Evolutionary conservation across 2,329 filamentous ascomycete species (phyloP), one percentile per base, ranked within the genome.

Genomic region (Ceratocystis smalleyi): DNA sequence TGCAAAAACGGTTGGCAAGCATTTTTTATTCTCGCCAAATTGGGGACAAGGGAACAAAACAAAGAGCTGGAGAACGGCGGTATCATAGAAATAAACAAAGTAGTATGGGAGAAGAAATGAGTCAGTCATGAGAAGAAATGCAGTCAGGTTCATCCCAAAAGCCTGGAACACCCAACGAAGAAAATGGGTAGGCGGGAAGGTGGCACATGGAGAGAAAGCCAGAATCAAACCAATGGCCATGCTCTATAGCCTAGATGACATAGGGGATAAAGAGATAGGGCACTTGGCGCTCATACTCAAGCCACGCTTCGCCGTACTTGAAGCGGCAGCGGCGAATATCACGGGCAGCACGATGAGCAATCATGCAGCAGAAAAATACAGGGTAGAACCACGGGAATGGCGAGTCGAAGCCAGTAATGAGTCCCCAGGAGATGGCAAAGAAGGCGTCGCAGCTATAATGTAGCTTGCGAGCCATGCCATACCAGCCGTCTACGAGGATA

Each of bases 361-460:
- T 94, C 89, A 94, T 94, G 69, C 77, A 76, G 43, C 78, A 78
- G 73, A 95, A 95, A 79, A 95, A 95, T 57, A 89, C 73, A 0
- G 89, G 87, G 71, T 95, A 94, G 75, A 95, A 95, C 89, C 89
- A 95, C 0, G 90, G 90, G 75, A 95, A 92, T 0, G 89, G 88
- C 70, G 86, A 76, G 73, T 75, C 71, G 65, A 80, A 80, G 0
- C 78, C 78, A 5, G 78, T 80, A 57, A 81, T 74, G 35, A 81
- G 69, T n/a, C 77, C 78, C 78, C 78, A 80, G 4, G 74, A 75
- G 61, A 79, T 67, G 64, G 78, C 75, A 67, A 80, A 81, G 73
- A 77, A 79, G 43, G 71, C 70, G 66, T 80, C 78, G 64, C 77
- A 76, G 5, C 77, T 75, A 70, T 81, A 80, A 70, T 79, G 77